Evolutionary conservation across 371 early-diverging fungal species (phyloP).

Genomic region (Dinochytrium kinnereticum): DNA sequence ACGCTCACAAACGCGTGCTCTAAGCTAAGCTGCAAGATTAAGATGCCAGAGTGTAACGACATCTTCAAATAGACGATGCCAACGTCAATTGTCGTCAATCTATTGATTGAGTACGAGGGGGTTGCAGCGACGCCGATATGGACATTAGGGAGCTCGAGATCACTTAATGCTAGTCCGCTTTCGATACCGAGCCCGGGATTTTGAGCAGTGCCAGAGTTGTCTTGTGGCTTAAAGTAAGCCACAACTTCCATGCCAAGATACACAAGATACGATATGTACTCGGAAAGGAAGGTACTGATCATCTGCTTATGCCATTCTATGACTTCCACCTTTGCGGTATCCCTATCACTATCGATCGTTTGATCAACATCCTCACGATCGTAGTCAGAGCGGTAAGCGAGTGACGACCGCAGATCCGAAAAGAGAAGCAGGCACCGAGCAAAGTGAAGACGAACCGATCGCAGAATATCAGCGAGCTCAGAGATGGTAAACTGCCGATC

Average conservation of each 20-base stretch:
- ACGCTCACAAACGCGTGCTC: conserved; percentile 74
- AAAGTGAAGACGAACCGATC: conserved; percentile 45
- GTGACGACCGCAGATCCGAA: conserved; percentile 28
- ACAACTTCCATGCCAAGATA: conserved; percentile 72
- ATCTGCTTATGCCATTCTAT: conserved; percentile 67
- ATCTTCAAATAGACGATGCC: conserved; percentile 69
- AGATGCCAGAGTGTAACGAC: conserved; percentile 66
- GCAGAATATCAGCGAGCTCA: conserved; percentile 41
- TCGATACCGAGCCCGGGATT: background rate
- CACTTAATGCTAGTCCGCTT: background rate
- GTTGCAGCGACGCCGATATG: background rate
- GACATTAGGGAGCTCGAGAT: background rate
- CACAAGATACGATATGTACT: conserved; percentile 72
- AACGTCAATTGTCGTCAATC: conserved; percentile 33
- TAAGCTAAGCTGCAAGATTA: conserved; percentile 76
- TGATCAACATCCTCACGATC: too few species aligned
- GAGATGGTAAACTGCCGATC: conserved; percentile 14
- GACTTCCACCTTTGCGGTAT: background rate
- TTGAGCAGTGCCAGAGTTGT: background rate
- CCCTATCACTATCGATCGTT: background rate
- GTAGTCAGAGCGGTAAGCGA: background rate
- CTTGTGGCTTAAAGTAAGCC: conserved; percentile 20
- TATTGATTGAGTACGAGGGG: conserved; percentile 2
- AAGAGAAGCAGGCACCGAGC: conserved; percentile 45
- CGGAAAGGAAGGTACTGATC: conserved; percentile 62